These are phyloP conservation scores for Beta vulgaris DNA, from an alignment of 148 eudicot species.

Conservation along the genomic window DNA sequence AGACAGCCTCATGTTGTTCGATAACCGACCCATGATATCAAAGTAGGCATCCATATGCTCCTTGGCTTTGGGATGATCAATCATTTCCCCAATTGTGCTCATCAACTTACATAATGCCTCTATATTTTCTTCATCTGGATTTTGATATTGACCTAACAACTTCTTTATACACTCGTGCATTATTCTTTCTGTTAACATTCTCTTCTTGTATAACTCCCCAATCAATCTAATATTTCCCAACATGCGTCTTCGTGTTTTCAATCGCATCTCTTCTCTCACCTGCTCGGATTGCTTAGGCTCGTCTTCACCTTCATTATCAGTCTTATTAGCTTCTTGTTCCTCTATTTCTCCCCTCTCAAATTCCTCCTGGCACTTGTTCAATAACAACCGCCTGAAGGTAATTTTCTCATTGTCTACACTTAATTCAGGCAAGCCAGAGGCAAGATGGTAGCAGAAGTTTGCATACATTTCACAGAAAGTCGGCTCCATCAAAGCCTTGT, in stretches of 20 bases:
- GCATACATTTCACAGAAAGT: slow-evolving; percentile 97
- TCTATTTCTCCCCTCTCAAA: slow-evolving; percentile 90
- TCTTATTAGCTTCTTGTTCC: slow-evolving; percentile 72
- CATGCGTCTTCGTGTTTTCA: slow-evolving; percentile 69
- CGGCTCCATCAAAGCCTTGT: slow-evolving; percentile 86
- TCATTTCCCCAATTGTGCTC: slow-evolving; percentile 93
- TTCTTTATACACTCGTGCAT: slow-evolving; percentile 85
- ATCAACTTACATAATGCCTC: slow-evolving; percentile 93
- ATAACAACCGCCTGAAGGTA: slow-evolving; percentile 73
- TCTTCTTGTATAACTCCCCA: slow-evolving; percentile 84
- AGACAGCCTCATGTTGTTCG: slow-evolving; percentile 72
- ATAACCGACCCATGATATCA: slow-evolving; percentile 57
- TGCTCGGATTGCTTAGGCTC: slow-evolving; percentile 55
- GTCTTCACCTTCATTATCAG: slow-evolving; percentile 73
- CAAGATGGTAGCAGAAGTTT: slow-evolving; percentile 67
- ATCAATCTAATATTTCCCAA: slow-evolving; percentile 79
- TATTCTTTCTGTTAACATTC: slow-evolving; percentile 86
- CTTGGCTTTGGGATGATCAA: slow-evolving; percentile 85
- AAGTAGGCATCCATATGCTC: slow-evolving; percentile 77
- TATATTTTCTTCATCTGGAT: slow-evolving; percentile 82
- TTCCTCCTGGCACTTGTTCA: slow-evolving; percentile 85
- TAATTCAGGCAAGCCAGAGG: slow-evolving; percentile 68
- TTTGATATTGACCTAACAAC: slow-evolving; percentile 62
- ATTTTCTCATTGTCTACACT: slow-evolving; percentile 67
- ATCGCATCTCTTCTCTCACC: slow-evolving; percentile 69